Percentiles rank a stretch among this genome's conserved stretches.
phyloP scores from a whole-genome alignment of 805 yeast genomes.

The Lipomyces lipofer region DNA sequence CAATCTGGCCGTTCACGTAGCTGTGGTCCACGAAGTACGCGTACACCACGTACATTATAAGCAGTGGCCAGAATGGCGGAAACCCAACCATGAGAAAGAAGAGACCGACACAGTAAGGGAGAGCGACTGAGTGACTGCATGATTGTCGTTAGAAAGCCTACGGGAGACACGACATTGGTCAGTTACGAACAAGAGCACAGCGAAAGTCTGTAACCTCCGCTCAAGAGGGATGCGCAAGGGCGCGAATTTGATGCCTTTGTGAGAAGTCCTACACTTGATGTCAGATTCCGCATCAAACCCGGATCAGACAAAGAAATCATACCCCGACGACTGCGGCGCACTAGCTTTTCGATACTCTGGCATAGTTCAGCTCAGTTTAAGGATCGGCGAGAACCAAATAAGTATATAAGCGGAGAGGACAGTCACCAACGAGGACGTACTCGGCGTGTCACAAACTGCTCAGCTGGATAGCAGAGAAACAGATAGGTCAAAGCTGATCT shows the following conservation, averaged over 20 bases:
- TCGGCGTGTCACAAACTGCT: no score
- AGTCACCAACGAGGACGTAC: no score
- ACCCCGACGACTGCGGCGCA: no score
- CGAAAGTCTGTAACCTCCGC: conserved; percentile 63
- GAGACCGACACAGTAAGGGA: conserved; percentile 29
- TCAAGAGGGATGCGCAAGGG: conserved; percentile 57
- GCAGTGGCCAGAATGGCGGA: conserved; percentile 65
- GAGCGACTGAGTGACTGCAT: conserved; percentile 22
- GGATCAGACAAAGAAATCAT: no score
- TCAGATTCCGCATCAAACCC: no score
- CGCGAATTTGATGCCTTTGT: conserved; percentile 41
- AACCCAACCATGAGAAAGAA: conserved; percentile 60
- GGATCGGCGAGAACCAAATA: no score
- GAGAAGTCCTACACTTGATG: conserved; percentile 3
- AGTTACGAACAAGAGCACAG: conserved; percentile 63
- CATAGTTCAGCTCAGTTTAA: no score
- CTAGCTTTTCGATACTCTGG: background rate
- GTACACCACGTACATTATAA: conserved; percentile 62
- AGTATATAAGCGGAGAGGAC: no score
- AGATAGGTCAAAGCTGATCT: no score
- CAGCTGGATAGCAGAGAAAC: no score
- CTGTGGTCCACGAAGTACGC: conserved; percentile 57
- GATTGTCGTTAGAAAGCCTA: background rate
- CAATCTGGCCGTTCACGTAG: conserved; percentile 71
- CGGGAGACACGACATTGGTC: conserved; percentile 39